Percentiles rank a stretch among this genome's conserved stretches.
Evolutionary conservation across 2,329 filamentous ascomycete species (phyloP).

Genomic region (Teratosphaeria destructans): DNA sequence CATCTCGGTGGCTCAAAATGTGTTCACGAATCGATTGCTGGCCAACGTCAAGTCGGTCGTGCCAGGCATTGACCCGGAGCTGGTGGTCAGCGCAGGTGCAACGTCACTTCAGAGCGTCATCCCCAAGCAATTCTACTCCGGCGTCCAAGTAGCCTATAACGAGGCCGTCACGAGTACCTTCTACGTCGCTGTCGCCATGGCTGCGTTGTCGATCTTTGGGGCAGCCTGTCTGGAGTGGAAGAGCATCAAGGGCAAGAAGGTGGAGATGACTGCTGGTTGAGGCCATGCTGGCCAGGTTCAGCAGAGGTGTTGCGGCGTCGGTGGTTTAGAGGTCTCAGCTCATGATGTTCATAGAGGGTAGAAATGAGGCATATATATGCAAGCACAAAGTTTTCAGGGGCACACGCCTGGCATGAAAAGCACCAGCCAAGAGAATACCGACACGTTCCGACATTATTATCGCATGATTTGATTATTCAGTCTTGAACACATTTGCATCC

Average conservation of each 20-base stretch:
- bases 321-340: neutral
- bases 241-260: conserved; percentile 47
- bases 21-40: conserved; percentile 40
- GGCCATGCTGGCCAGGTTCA: neutral
- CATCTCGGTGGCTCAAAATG: conserved; percentile 40
- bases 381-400: no score
- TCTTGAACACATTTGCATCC: neutral
- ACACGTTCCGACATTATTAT: no score
- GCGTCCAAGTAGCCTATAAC: conserved; percentile 56
- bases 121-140: conserved; percentile 36
- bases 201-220: conserved; percentile 45
- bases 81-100: conserved; percentile 40
- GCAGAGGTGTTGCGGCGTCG: neutral
- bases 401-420: no score
- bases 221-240: conserved; percentile 52
- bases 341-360: neutral
- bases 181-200: conserved; percentile 48
- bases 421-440: no score
- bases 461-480: no score
- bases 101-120: conserved; percentile 51
- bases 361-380: neutral
- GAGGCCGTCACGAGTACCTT: conserved; percentile 48
- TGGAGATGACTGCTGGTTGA: conserved; percentile 26
- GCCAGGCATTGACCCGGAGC: conserved; percentile 31
- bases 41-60: conserved; percentile 28